phyloP scores from a whole-genome alignment of 2,329 filamentous ascomycete species.

The Escovopsis sp. region DNA sequence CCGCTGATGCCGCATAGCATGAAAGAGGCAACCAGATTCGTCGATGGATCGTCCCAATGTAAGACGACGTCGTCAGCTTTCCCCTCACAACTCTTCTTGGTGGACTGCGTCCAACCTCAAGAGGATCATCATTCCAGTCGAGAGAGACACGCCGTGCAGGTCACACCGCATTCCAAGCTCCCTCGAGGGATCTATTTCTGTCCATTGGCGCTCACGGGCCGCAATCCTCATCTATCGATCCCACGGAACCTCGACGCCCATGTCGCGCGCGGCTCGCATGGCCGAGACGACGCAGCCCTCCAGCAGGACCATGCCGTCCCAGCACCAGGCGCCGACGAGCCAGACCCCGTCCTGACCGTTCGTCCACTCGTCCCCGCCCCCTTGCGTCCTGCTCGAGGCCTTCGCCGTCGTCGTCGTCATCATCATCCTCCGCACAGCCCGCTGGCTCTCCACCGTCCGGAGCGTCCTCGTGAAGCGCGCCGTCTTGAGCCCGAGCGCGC shows the following conservation, averaged over 20 bases:
- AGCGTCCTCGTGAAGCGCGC: slow-evolving; percentile 38
- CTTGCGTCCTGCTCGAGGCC: background rate
- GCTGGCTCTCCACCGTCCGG: slow-evolving; percentile 32
- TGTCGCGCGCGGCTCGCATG: slow-evolving; percentile 36
- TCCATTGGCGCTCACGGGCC: too few relatives aligned
- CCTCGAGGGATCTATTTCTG: too few relatives aligned
- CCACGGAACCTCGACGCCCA: slow-evolving; percentile 32
- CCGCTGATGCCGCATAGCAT: too few relatives aligned
- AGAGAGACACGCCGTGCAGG: too few relatives aligned
- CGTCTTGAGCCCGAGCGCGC: slow-evolving; percentile 24
- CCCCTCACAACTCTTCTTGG: too few relatives aligned
- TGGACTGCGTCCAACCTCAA: too few relatives aligned
- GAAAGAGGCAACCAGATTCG: too few relatives aligned
- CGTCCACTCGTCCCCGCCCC: slow-evolving; percentile 22
- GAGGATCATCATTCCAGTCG: too few relatives aligned
- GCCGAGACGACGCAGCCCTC: slow-evolving; percentile 47
- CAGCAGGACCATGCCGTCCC: slow-evolving; percentile 49
- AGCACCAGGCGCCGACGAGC: slow-evolving; percentile 46
- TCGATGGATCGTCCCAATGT: too few relatives aligned
- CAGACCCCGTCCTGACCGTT: slow-evolving; percentile 41
- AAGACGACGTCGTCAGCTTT: too few relatives aligned
- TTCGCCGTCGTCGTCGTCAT: slow-evolving; percentile 2
- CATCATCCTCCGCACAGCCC: slow-evolving; percentile 32
- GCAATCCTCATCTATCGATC: background rate
- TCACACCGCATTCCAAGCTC: too few relatives aligned